Conservation (phyloP, 805 yeast species). For the Candida manassasensis region DNA sequence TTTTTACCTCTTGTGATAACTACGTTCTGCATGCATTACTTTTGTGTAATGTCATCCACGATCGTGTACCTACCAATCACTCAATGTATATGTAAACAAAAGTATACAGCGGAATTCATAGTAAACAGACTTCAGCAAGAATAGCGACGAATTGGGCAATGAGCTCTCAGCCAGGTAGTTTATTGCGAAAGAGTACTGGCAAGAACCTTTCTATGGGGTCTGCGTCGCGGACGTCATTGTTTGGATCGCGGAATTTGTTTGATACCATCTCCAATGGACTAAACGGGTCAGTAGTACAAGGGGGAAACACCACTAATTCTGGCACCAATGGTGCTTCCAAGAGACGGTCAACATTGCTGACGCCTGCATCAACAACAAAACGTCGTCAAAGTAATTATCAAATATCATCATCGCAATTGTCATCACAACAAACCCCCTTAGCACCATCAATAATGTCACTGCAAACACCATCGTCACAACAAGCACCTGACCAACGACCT, state of each 20-base stretch:
- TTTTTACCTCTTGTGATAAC: no score
- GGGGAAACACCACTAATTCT: neutral
- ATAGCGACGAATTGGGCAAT: constrained; percentile 1
- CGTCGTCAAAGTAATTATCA: constrained; percentile 17
- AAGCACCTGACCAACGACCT: constrained; percentile 63
- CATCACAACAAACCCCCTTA: constrained; percentile 14
- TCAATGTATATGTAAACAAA: no score
- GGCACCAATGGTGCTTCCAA: constrained; percentile 12
- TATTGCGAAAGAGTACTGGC: constrained; percentile 15
- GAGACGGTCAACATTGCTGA: constrained; percentile 26
- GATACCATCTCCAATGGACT: constrained; percentile 9
- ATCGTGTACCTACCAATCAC: neutral
- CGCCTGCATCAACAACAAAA: constrained; percentile 30
- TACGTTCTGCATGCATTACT: no score
- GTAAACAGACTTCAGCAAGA: no score
- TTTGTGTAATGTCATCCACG: neutral
- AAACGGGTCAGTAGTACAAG: neutral
- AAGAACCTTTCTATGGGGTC: constrained; percentile 18
- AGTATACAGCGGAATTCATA: no score
- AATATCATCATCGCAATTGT: constrained; percentile 10
- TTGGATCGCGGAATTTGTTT: constrained; percentile 16
- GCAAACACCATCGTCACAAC: constrained; percentile 9
- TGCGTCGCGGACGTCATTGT: constrained; percentile 17
- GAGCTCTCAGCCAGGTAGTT: constrained; percentile 12
- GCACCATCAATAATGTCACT: constrained; percentile 10